phyloP scores from a whole-genome alignment of 371 early-diverging fungal genomes.

The Mucor sp. region DNA sequence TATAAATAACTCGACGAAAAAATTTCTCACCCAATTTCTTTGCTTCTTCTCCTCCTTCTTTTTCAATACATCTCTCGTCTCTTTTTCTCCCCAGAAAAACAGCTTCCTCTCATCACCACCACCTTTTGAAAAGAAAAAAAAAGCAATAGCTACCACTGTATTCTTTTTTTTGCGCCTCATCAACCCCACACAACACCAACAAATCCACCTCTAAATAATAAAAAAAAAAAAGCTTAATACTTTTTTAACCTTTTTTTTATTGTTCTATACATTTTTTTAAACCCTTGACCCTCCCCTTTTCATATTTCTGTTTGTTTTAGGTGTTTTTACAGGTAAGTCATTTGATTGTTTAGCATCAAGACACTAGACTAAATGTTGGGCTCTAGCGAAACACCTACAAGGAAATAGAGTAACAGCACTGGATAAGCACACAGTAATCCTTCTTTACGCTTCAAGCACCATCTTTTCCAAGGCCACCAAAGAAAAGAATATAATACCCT shows the following conservation, averaged over 20 bases:
- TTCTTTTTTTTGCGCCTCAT: neutral
- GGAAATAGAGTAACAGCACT: constrained; percentile 55
- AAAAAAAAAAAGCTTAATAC: constrained; percentile 6
- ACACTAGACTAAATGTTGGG: neutral
- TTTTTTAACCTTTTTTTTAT: constrained; percentile 9
- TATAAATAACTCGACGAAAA: neutral
- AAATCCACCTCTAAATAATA: neutral
- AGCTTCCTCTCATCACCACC: neutral
- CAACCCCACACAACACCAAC: neutral
- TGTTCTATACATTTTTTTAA: constrained; percentile 4
- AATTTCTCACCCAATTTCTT: neutral
- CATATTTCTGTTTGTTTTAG: constrained; percentile 29
- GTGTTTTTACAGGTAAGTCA: constrained; percentile 27
- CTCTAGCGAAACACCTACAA: constrained; percentile 36
- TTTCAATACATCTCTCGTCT: neutral
- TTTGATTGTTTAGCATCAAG: neutral
- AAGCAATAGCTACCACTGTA: neutral
- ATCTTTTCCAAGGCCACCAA: constrained; percentile 59
- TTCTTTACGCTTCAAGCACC: constrained; percentile 59
- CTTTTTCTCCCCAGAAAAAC: neutral
- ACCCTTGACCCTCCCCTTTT: constrained; percentile 16
- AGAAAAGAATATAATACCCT: constrained; percentile 46
- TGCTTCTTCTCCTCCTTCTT: neutral
- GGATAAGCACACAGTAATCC: constrained; percentile 52
- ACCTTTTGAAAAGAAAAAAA: neutral